Conservation (phyloP, 108 stramenopile species). For the Epithemia pelagica region DNA sequence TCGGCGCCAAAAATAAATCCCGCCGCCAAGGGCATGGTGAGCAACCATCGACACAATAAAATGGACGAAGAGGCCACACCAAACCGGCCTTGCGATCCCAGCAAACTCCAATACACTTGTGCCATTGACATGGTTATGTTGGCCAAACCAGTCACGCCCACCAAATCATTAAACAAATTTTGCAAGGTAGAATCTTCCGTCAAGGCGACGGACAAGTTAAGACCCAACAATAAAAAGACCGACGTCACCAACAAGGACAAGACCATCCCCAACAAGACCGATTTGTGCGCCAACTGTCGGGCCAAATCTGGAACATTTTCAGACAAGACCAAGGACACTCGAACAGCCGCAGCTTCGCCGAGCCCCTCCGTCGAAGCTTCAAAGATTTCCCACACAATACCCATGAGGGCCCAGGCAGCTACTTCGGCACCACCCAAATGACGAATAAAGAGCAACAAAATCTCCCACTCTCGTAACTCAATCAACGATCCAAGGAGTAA, state of each 20-base stretch:
- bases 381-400: slow-evolving; percentile 62
- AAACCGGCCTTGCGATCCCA: slow-evolving; percentile 60
- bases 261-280: slow-evolving; percentile 36
- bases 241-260: slow-evolving; percentile 43
- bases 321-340: slow-evolving; percentile 57
- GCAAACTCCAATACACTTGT: slow-evolving; percentile 51
- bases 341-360: slow-evolving; percentile 63
- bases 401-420: slow-evolving; percentile 66
- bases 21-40: slow-evolving; percentile 54
- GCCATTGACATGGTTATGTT: slow-evolving; percentile 54
- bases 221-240: slow-evolving; percentile 32
- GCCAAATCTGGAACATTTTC: slow-evolving; percentile 38
- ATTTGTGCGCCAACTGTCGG: slow-evolving; percentile 43
- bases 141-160: slow-evolving; percentile 63
- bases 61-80: slow-evolving; percentile 41
- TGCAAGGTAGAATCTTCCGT: slow-evolving; percentile 56
- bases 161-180: slow-evolving; percentile 38
- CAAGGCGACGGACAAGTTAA: slow-evolving; percentile 34
- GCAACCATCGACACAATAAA: slow-evolving; percentile 36
- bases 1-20: slow-evolving; percentile 29
- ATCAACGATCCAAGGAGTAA: slow-evolving; percentile 51
- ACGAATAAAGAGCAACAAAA: slow-evolving; percentile 52
- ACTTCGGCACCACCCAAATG: slow-evolving; percentile 66
- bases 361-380: slow-evolving; percentile 68
- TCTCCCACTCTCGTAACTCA: slow-evolving; percentile 67